Percentiles rank a stretch among this genome's conserved stretches.
phyloP scores from a whole-genome alignment of 2,329 filamentous ascomycete species.

The Ceratocystis diversiconidia region DNA sequence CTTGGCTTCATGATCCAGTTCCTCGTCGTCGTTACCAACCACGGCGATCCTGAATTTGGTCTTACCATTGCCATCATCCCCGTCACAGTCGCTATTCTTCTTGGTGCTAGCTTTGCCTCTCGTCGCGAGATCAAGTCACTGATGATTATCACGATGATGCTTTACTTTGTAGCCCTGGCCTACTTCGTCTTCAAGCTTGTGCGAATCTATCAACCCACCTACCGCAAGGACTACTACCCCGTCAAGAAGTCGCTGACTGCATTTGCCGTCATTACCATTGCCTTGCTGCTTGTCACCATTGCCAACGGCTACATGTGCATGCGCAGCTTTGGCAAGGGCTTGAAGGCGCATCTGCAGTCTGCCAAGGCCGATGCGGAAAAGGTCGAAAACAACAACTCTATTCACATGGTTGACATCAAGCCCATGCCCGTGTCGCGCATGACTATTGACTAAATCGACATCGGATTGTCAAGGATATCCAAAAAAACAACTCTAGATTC shows the following conservation, averaged over 20 bases:
- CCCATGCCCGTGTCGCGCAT: constrained; percentile 40
- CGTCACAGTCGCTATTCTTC: constrained; percentile 75
- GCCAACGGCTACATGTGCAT: constrained; percentile 76
- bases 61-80: constrained; percentile 83
- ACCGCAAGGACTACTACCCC: constrained; percentile 51
- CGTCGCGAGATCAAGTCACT: constrained; percentile 67
- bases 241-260: constrained; percentile 78
- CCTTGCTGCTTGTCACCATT: constrained; percentile 80
- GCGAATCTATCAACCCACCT: constrained; percentile 68
- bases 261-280: constrained; percentile 84
- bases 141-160: constrained; percentile 62
- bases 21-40: constrained; percentile 69
- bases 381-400: constrained; percentile 37
- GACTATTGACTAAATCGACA: constrained; percentile 41
- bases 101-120: constrained; percentile 69
- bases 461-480: neutral
- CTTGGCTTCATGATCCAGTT: constrained; percentile 97
- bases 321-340: constrained; percentile 74
- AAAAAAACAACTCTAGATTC: neutral
- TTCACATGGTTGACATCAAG: constrained; percentile 44
- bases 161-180: constrained; percentile 77
- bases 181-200: constrained; percentile 99
- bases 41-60: constrained; percentile 60
- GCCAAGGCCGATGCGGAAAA: constrained; percentile 37
- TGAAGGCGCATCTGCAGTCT: constrained; percentile 71